These are phyloP conservation scores for Phytophthora ramorum DNA, from an alignment of 352 stramenopile genomes.

Conservation along the genomic window DNA sequence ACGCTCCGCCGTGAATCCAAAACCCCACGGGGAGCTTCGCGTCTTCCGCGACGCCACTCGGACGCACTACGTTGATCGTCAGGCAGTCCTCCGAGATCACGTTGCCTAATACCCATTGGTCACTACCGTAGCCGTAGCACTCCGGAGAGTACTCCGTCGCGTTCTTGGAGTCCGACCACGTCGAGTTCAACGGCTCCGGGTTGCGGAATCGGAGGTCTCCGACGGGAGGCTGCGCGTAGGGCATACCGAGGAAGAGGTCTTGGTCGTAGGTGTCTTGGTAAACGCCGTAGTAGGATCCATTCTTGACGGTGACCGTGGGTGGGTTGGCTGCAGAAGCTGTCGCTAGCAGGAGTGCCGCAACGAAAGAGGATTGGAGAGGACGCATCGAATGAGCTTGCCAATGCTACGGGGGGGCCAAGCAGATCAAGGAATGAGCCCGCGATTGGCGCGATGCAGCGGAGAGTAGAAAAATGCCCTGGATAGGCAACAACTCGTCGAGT, in stretches of 20 bases:
- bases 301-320: slow-evolving; percentile 34
- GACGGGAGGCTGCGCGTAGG: slow-evolving; percentile 30
- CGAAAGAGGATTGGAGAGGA: not conserved
- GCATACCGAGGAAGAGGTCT: slow-evolving; percentile 44
- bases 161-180: slow-evolving; percentile 30
- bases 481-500: not conserved
- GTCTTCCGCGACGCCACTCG: slow-evolving; percentile 19
- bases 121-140: slow-evolving; percentile 33
- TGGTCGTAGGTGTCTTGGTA: slow-evolving; percentile 30
- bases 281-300: slow-evolving; percentile 39
- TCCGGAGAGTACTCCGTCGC: slow-evolving; percentile 53
- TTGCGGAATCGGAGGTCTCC: slow-evolving; percentile 31
- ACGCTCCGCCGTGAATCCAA: slow-evolving; percentile 35
- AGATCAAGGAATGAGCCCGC: not conserved
- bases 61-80: slow-evolving; percentile 83
- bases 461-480: too few species aligned
- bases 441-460: too few species aligned
- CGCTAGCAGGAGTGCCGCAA: not conserved
- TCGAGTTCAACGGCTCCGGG: slow-evolving; percentile 23
- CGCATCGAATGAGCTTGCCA: not conserved
- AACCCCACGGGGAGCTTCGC: slow-evolving; percentile 23
- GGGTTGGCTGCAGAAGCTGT: not conserved
- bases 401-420: not conserved
- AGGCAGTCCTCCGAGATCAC: slow-evolving; percentile 79
- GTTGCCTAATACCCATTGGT: slow-evolving; percentile 32